Evolutionary conservation across 495 filamentous ascomycete species (phyloP).

Genomic region (Penicillium odoratum): DNA sequence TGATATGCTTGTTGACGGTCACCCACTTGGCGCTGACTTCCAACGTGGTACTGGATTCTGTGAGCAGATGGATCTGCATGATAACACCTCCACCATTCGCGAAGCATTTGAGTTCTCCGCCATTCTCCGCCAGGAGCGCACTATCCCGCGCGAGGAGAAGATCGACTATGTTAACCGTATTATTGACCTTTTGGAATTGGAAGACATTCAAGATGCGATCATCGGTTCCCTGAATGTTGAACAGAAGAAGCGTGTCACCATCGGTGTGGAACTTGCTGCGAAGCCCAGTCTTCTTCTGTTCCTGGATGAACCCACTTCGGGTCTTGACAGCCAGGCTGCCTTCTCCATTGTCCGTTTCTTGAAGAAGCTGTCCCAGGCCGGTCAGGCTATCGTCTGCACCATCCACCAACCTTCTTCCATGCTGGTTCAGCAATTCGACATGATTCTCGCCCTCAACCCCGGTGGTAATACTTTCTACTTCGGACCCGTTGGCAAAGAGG

Average conservation of each 20-base stretch:
- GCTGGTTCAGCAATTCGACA: slow-evolving; percentile 74
- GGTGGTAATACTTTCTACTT: slow-evolving; percentile 76
- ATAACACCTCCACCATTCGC: slow-evolving; percentile 61
- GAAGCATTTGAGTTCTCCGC: slow-evolving; percentile 70
- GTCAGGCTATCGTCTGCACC: slow-evolving; percentile 77
- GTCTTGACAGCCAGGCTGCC: slow-evolving; percentile 83
- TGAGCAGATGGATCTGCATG: slow-evolving; percentile 85
- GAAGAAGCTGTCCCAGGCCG: slow-evolving; percentile 74
- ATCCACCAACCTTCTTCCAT: slow-evolving; percentile 77
- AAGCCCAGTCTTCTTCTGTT: slow-evolving; percentile 81
- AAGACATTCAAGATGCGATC: slow-evolving; percentile 56
- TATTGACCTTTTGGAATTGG: slow-evolving; percentile 57
- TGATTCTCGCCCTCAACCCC: slow-evolving; percentile 68
- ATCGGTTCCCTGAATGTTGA: slow-evolving; percentile 62
- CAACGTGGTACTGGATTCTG: slow-evolving; percentile 82
- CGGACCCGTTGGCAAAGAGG: slow-evolving; percentile 67
- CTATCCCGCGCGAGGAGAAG: slow-evolving; percentile 52
- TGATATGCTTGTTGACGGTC: slow-evolving; percentile 78
- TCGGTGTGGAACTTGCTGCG: slow-evolving; percentile 88
- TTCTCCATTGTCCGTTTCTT: slow-evolving; percentile 82
- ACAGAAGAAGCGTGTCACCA: slow-evolving; percentile 75
- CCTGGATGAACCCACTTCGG: slow-evolving; percentile 79
- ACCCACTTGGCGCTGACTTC: slow-evolving; percentile 65
- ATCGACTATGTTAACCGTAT: slow-evolving; percentile 63
- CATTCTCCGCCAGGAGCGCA: slow-evolving; percentile 58